phyloP scores from a whole-genome alignment of 2,329 filamentous ascomycete species.

The Colletotrichum liriopes region DNA sequence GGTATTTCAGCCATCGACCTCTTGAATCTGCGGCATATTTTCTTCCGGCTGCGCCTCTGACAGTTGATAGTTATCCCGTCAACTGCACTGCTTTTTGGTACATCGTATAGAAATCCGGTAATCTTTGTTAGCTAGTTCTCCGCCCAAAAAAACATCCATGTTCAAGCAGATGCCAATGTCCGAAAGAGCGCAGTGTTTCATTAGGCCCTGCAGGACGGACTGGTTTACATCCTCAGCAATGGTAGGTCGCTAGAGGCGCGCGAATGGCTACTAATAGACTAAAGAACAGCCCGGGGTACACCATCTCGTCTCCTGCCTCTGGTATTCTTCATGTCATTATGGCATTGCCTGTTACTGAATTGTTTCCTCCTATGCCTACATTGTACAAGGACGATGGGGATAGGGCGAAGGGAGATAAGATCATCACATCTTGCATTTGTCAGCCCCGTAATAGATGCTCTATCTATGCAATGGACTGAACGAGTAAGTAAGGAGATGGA shows the following conservation, averaged over 20 bases:
- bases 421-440: neutral
- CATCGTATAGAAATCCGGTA: too few species aligned
- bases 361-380: neutral
- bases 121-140: neutral
- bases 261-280: neutral
- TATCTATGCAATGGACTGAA: neutral
- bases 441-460: neutral
- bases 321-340: neutral
- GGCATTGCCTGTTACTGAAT: neutral
- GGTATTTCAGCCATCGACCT: neutral
- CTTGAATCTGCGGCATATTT: neutral
- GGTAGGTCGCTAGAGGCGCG: neutral
- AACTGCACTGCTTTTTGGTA: neutral
- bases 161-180: too few species aligned
- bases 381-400: neutral
- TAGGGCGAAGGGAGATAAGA: neutral
- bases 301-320: neutral
- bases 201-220: neutral
- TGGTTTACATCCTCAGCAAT: neutral
- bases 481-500: neutral
- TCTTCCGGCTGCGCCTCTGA: neutral
- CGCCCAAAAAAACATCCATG: neutral
- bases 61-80: neutral
- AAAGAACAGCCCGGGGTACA: too few species aligned
- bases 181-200: neutral